phyloP scores from a whole-genome alignment of 2,329 filamentous ascomycete genomes.

The Lasiodiplodia theobromae region DNA sequence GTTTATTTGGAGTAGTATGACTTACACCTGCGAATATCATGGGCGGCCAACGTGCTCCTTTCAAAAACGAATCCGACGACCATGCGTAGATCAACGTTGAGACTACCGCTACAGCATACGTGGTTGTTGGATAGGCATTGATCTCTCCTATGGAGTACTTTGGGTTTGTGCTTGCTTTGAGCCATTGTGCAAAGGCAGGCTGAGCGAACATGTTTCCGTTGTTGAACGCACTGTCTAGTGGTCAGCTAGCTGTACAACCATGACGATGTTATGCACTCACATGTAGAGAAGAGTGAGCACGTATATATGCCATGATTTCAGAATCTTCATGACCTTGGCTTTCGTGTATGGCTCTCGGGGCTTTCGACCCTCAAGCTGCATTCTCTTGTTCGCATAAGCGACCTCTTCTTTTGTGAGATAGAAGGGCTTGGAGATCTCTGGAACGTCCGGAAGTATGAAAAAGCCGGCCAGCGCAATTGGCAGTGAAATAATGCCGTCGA shows the following conservation, averaged over 20 bases:
- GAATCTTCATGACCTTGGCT: slow-evolving; percentile 65
- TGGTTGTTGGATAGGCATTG: slow-evolving; percentile 61
- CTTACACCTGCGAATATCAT: slow-evolving; percentile 63
- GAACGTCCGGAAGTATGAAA: slow-evolving; percentile 58
- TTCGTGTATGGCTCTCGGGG: slow-evolving; percentile 55
- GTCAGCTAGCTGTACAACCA: not conserved
- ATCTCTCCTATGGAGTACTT: slow-evolving; percentile 62
- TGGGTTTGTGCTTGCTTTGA: slow-evolving; percentile 46
- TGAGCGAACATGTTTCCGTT: slow-evolving; percentile 60
- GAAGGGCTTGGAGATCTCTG: slow-evolving; percentile 58
- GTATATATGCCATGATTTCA: slow-evolving; percentile 71
- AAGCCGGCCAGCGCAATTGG: slow-evolving; percentile 61
- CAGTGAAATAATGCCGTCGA: slow-evolving; percentile 62
- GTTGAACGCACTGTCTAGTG: slow-evolving; percentile 60
- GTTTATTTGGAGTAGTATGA: slow-evolving; percentile 42
- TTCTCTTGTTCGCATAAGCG: slow-evolving; percentile 55
- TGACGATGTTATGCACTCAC: slow-evolving; percentile 35
- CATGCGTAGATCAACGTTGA: slow-evolving; percentile 70
- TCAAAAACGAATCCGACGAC: slow-evolving; percentile 68
- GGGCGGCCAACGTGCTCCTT: slow-evolving; percentile 68
- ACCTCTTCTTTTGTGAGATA: slow-evolving; percentile 57
- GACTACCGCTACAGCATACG: slow-evolving; percentile 62
- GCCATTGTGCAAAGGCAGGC: slow-evolving; percentile 62
- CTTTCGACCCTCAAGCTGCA: slow-evolving; percentile 58
- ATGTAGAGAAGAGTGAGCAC: slow-evolving; percentile 65